Evolutionary conservation across 2,329 filamentous ascomycete species (phyloP), one percentile per base, ranked within the genome.

Genomic region (Colletotrichum phormii): DNA sequence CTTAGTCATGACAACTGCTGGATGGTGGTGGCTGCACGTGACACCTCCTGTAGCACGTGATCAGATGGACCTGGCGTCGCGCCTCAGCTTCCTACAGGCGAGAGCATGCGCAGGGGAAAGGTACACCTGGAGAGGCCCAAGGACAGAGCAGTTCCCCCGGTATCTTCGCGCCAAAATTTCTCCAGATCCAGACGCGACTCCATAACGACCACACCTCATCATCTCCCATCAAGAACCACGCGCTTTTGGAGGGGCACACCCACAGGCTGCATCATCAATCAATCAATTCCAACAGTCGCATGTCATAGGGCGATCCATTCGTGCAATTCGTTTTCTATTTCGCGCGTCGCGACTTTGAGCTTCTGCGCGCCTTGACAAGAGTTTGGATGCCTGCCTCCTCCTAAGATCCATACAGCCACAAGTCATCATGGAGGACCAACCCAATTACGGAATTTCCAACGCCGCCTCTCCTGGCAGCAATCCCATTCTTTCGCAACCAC

Each of bases 391-490:
- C 24, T 53, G 71, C 72, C 72, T 37, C 26, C 60, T 57, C 49
- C 65, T 76, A 76, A 77, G 75, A 49, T 58, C 33, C 24, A 18
- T 33, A 29, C 68, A 62, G 67, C 72, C 74, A 73, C 77, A 74
- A 75, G 31, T 77, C 79, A 83, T 80, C 66, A 92, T 92, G 90
- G 90, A 92, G 74, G 89, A 89, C 76, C 85, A 87, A 74, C 82
- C 86, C 77, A 88, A 83, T 76, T 90, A 89, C 77, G 89, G 86
- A 80, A 91, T 89, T 75, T 87, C 89, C 76, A 88, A 88, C 78
- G 88, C 84, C 77, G 86, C 85, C 75, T 90, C 89, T 59, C 89
- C 89, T 51, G 84, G 85, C 74, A 87, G 85, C 79, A 91, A 90
- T 78, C 85, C 87, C 15, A 86, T 88, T 58, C 83, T 89, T 59